These are phyloP conservation scores for Periconia sp. DNA, from an alignment of 2,329 filamentous ascomycete genomes.

Conservation along the genomic window DNA sequence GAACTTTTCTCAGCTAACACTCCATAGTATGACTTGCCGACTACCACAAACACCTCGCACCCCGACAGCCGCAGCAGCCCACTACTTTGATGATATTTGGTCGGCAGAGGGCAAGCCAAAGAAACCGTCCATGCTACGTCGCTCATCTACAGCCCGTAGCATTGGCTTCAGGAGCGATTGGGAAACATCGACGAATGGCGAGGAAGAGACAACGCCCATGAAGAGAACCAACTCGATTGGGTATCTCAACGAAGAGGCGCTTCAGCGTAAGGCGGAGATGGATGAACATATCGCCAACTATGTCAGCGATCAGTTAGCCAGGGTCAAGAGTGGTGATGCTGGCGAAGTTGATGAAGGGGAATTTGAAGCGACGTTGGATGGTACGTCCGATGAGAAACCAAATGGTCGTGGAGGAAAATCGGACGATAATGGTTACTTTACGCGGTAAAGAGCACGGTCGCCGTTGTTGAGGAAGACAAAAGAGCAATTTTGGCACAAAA, in stretches of 20 bases:
- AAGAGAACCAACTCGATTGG: slow-evolving; percentile 52
- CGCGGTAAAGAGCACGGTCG: slow-evolving; percentile 21
- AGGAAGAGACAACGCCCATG: slow-evolving; percentile 28
- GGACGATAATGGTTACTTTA: slow-evolving; percentile 30
- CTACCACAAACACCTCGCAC: slow-evolving; percentile 91
- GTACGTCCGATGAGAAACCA: slow-evolving; percentile 18
- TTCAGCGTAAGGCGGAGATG: slow-evolving; percentile 39
- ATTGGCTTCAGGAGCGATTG: slow-evolving; percentile 84
- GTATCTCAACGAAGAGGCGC: slow-evolving; percentile 56
- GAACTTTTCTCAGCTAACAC: not conserved
- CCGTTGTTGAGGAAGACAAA: not conserved
- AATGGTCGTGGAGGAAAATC: slow-evolving; percentile 20
- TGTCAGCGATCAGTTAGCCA: slow-evolving; percentile 76
- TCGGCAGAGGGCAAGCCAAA: slow-evolving; percentile 49
- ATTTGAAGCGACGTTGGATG: slow-evolving; percentile 61
- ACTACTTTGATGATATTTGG: slow-evolving; percentile 96
- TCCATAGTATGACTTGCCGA: slow-evolving; percentile 71
- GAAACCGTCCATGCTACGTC: slow-evolving; percentile 62
- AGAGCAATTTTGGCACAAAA: not conserved
- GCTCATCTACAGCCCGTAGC: slow-evolving; percentile 79
- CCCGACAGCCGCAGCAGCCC: slow-evolving; percentile 77
- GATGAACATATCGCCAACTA: slow-evolving; percentile 74
- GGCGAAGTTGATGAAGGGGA: slow-evolving; percentile 60
- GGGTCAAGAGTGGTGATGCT: slow-evolving; percentile 64
- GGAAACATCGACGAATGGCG: slow-evolving; percentile 42